A percentile compares a stretch with the other conserved stretches of the same genome.
These are phyloP conservation scores for Gymnopilus junonius DNA, from an alignment of 768 basidiomycete species.

Conservation along the genomic window DNA sequence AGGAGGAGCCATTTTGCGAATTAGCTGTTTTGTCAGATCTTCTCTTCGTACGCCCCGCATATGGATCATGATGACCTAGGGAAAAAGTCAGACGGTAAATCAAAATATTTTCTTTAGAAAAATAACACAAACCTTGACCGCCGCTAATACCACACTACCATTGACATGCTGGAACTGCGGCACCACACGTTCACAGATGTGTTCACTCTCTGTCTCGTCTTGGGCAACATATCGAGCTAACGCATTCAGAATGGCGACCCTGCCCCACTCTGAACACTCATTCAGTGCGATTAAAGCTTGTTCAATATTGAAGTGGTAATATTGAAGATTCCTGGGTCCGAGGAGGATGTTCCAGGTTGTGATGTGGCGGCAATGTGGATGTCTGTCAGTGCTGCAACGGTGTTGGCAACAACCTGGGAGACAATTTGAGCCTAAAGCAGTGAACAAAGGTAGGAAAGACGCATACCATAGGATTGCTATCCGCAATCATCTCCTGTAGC, in stretches of 20 bases:
- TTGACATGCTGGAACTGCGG: conserved; percentile 99
- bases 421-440: background rate
- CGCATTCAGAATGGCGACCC: conserved; percentile 90
- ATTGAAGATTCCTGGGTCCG: conserved; percentile 72
- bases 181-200: conserved; percentile 97
- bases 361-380: conserved; percentile 79
- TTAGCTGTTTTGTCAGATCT: conserved; percentile 81
- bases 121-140: conserved; percentile 75
- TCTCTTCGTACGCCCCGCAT: conserved; percentile 83
- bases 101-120: background rate
- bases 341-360: conserved; percentile 55
- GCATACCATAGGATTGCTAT: conserved; percentile 94
- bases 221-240: conserved; percentile 80
- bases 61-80: conserved; percentile 95
- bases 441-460: background rate
- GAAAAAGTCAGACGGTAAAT: background rate
- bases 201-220: conserved; percentile 96
- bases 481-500: conserved; percentile 90
- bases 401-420: conserved; percentile 94
- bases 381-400: conserved; percentile 90
- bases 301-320: conserved; percentile 85
- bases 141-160: conserved; percentile 94
- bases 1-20: conserved; percentile 98
- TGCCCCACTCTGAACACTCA: conserved; percentile 99
- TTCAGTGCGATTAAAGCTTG: conserved; percentile 94